Conservation (phyloP, 2,329 filamentous ascomycete species). For the Neodidymelliopsis sp. region DNA sequence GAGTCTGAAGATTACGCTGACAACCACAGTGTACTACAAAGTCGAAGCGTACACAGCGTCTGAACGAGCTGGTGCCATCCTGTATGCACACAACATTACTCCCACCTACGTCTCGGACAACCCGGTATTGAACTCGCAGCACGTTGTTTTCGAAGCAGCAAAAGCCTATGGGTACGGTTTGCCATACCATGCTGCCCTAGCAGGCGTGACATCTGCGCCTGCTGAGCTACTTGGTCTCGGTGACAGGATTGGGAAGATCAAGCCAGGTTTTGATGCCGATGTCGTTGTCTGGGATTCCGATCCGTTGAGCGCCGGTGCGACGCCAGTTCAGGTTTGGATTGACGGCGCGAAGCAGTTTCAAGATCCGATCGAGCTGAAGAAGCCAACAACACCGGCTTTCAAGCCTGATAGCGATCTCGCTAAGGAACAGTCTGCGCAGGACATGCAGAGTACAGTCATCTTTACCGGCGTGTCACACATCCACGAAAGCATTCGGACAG, state of each 20-base stretch:
- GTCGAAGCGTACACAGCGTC: constrained; percentile 70
- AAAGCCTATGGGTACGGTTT: constrained; percentile 54
- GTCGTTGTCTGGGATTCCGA: constrained; percentile 55
- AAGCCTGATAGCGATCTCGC: constrained; percentile 52
- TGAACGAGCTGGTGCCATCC: constrained; percentile 70
- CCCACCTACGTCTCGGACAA: constrained; percentile 63
- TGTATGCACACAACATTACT: constrained; percentile 70
- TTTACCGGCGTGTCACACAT: constrained; percentile 1
- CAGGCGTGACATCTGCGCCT: constrained; percentile 47
- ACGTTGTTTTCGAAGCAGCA: constrained; percentile 67
- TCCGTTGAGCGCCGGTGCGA: constrained; percentile 50
- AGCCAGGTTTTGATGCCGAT: constrained; percentile 52
- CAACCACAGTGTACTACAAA: constrained; percentile 69
- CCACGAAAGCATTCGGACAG: not conserved
- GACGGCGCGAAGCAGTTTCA: constrained; percentile 47
- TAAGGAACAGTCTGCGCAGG: constrained; percentile 28
- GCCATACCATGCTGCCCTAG: constrained; percentile 51
- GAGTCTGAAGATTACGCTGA: not conserved
- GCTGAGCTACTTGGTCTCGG: constrained; percentile 52
- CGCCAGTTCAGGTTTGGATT: constrained; percentile 54
- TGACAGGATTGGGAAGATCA: constrained; percentile 51
- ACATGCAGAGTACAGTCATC: not conserved
- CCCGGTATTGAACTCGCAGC: constrained; percentile 73
- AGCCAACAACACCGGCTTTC: constrained; percentile 42
- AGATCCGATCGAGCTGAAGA: constrained; percentile 31